Evolutionary conservation across 495 filamentous ascomycete genomes (phyloP).

Genomic region (Bathelium albidoporum): DNA sequence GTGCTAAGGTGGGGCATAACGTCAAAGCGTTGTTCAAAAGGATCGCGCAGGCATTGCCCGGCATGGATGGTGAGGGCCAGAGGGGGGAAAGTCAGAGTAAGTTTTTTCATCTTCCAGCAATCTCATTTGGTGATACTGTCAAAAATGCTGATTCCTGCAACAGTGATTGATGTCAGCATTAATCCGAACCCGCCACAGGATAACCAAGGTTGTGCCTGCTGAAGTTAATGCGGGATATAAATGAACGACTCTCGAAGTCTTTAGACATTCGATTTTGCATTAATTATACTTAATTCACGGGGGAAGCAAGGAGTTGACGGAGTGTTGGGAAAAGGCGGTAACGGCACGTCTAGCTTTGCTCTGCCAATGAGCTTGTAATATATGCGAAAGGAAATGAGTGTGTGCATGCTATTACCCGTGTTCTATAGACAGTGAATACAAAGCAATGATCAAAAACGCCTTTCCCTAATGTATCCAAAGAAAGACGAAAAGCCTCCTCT

Average conservation of each 20-base stretch:
- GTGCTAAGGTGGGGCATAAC: constrained; percentile 95
- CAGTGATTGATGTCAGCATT: constrained; percentile 94
- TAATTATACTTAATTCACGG: not conserved
- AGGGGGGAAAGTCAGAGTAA: constrained; percentile 35
- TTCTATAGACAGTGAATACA: constrained; percentile 2
- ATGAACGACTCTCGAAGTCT: not conserved
- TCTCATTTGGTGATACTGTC: not conserved
- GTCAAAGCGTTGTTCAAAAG: constrained; percentile 93
- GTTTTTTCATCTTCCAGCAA: constrained; percentile 9
- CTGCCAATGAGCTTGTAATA: not conserved
- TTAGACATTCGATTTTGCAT: not conserved
- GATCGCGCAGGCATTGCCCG: constrained; percentile 94
- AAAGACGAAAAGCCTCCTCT: not conserved
- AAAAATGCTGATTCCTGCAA: constrained; percentile 17
- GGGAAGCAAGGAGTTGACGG: constrained; percentile 1
- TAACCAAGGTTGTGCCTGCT: constrained; percentile 80
- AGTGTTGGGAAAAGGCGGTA: not conserved
- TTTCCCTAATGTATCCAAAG: not conserved
- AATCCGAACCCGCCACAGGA: constrained; percentile 56
- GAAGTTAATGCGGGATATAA: constrained; percentile 15
- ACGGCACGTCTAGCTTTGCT: not conserved
- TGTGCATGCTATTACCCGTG: not conserved
- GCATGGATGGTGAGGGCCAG: constrained; percentile 69
- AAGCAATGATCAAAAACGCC: not conserved
- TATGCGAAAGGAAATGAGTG: not conserved